Evolutionary conservation across 805 yeast genomes (phyloP).

Genomic region (Saccharomycopsis fibuligera): DNA sequence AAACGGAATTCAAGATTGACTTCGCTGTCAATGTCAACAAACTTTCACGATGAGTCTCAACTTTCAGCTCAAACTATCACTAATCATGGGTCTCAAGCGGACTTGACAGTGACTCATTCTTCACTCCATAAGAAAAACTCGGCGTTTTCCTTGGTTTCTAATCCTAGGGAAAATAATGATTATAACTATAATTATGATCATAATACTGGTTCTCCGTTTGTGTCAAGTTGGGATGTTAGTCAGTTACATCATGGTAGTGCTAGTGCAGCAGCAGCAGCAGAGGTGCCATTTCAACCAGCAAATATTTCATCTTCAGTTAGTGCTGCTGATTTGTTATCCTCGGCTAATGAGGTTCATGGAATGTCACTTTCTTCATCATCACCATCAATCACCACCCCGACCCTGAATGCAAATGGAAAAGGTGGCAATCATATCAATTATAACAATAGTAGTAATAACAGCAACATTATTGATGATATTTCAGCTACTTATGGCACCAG

Average conservation of each 20-base stretch:
- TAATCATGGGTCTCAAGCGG: slow-evolving; percentile 9
- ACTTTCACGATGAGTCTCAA: slow-evolving; percentile 11
- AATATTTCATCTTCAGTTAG: too few species aligned
- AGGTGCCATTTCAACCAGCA: too few species aligned
- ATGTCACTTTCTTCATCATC: too few species aligned
- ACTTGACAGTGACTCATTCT: slow-evolving; percentile 10
- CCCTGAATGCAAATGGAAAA: background rate
- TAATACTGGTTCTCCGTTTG: too few species aligned
- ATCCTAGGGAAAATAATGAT: background rate
- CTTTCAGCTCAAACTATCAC: slow-evolving; percentile 15
- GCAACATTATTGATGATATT: slow-evolving; percentile 2
- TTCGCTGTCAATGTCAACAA: background rate
- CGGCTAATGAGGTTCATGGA: too few species aligned
- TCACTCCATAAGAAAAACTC: slow-evolving; percentile 5
- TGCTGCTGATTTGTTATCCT: too few species aligned
- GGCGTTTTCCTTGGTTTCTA: slow-evolving; percentile 6
- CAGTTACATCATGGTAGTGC: too few species aligned
- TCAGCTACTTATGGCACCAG: background rate
- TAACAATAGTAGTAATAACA: background rate
- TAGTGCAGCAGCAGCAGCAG: too few species aligned
- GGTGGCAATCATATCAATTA: background rate
- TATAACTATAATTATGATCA: too few species aligned
- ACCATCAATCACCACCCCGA: background rate
- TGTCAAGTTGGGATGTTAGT: background rate
- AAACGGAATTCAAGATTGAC: background rate